Evolutionary conservation across 768 basidiomycete genomes (phyloP), one percentile per base, ranked within the genome.

Genomic region (Cystobasidium ongulense): DNA sequence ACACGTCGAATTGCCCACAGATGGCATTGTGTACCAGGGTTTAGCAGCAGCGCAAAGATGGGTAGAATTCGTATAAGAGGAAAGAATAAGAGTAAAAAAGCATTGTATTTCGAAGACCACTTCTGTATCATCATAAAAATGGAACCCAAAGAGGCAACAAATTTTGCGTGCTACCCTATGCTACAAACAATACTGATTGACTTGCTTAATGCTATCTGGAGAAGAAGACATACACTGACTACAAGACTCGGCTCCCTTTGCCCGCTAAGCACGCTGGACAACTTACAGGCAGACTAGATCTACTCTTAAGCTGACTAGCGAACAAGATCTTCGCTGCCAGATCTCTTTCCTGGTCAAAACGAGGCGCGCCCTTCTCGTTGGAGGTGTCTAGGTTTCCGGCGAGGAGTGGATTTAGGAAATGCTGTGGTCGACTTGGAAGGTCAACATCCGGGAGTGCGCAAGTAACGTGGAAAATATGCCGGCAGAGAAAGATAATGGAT

Each of bases 401-500:
- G 13, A 57, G 25, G 3, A 71, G 29, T 8, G 68, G 54, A 29
- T 71, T 54, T 11, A 75, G 73, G 36, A 39, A 39, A 39, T 75
- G 74, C 53, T 72, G 54, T 15, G 74, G 74, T 21, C 74, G 52
- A 53, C 67, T 57, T 27, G 74, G 74, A 3, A 75, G 64, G 35
- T 75, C 57, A 11, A 63, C 23, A 13, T 74, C 54, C 8, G 78
- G 78, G 41, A 77, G 76, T 23, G 75, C 76, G 17, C 71, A 74
- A 29, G 62, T 27, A 33, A 67, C 72, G 65, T 75, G 61, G 53
- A 67, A 74, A 39, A 78, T 63, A 25, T 74, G 33, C 31, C 76
- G 72, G 43, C 74, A 76, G 46, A 79, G 76, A 72, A 79, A 76
- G 23, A 76, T 66, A 61, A 78, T 73, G 1, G 62, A 73, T 53